These are phyloP conservation scores for Boletus chippewaensis DNA, from an alignment of 1,284 basidiomycete genomes.

Conservation along the genomic window DNA sequence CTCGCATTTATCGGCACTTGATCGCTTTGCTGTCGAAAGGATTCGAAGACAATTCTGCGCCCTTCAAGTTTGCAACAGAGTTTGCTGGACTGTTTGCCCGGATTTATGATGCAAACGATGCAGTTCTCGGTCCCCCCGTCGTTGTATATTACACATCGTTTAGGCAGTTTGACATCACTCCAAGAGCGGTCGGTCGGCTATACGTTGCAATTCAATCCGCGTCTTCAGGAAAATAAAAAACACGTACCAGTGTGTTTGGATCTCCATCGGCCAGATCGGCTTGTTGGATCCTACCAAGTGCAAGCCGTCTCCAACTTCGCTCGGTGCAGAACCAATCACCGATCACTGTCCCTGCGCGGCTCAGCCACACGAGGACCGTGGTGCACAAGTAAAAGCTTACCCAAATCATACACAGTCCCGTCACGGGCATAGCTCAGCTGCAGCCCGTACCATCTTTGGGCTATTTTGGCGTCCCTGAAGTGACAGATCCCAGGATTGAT, in stretches of 20 bases:
- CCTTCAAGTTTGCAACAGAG: conserved; percentile 3
- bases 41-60: neutral
- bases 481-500: neutral
- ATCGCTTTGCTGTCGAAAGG: neutral
- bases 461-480: neutral
- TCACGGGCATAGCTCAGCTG: conserved; percentile 1
- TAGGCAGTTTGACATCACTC: neutral
- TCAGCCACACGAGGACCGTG: neutral
- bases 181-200: neutral
- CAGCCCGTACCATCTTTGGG: conserved; percentile 2
- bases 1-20: neutral
- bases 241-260: neutral
- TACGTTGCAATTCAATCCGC: neutral
- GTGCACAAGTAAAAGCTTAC: neutral
- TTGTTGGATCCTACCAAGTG: neutral
- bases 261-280: neutral
- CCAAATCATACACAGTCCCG: neutral
- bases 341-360: neutral
- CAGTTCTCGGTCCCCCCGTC: neutral
- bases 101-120: conserved; percentile 1
- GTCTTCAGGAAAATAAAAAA: neutral
- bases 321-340: conserved; percentile 1
- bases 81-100: neutral
- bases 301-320: conserved; percentile 1
- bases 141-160: neutral